Percentiles rank a stretch among this genome's conserved stretches.
phyloP scores from a whole-genome alignment of 2,329 filamentous ascomycete species.

The Ophiostoma triangulosporum region DNA sequence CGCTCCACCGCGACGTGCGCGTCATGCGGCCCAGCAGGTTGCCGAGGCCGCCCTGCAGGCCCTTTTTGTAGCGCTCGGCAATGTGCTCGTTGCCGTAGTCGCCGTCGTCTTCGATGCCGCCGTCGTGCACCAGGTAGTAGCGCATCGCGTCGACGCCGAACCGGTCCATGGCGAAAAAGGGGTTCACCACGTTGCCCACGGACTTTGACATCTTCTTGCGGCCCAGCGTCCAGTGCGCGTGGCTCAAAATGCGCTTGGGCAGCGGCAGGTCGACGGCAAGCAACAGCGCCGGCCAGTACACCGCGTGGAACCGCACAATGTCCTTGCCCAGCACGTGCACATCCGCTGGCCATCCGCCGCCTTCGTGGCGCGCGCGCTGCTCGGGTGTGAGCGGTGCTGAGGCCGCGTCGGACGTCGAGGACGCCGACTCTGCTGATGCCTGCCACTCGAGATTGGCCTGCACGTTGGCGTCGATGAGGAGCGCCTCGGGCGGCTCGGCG shows the following conservation, averaged over 20 bases:
- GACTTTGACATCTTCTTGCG: slow-evolving; percentile 94
- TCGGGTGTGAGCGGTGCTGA: slow-evolving; percentile 26
- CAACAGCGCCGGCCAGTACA: slow-evolving; percentile 96
- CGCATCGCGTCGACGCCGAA: slow-evolving; percentile 82
- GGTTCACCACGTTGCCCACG: slow-evolving; percentile 86
- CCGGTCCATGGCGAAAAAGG: slow-evolving; percentile 77
- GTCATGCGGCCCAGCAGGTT: slow-evolving; percentile 65
- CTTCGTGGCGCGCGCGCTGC: slow-evolving; percentile 17
- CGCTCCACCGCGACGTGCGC: slow-evolving; percentile 54
- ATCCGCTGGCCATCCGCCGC: slow-evolving; percentile 74
- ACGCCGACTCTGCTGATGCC: too few species aligned
- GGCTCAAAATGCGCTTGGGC: slow-evolving; percentile 69
- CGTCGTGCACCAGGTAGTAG: slow-evolving; percentile 75
- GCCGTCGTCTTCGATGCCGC: slow-evolving; percentile 62
- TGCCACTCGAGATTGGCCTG: neutral
- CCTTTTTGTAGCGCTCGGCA: slow-evolving; percentile 63
- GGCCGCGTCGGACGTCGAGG: too few species aligned
- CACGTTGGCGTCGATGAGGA: slow-evolving; percentile 2
- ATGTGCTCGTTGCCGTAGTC: slow-evolving; percentile 75
- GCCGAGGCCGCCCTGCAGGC: slow-evolving; percentile 63
- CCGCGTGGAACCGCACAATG: slow-evolving; percentile 87
- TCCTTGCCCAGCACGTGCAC: slow-evolving; percentile 93
- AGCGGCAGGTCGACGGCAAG: slow-evolving; percentile 73
- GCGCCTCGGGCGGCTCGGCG: neutral
- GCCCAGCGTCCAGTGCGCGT: slow-evolving; percentile 92